A percentile compares a stretch with the other conserved stretches of the same genome.
phyloP scores from a whole-genome alignment of 2,329 filamentous ascomycete species.

The Fusarium torreyae region DNA sequence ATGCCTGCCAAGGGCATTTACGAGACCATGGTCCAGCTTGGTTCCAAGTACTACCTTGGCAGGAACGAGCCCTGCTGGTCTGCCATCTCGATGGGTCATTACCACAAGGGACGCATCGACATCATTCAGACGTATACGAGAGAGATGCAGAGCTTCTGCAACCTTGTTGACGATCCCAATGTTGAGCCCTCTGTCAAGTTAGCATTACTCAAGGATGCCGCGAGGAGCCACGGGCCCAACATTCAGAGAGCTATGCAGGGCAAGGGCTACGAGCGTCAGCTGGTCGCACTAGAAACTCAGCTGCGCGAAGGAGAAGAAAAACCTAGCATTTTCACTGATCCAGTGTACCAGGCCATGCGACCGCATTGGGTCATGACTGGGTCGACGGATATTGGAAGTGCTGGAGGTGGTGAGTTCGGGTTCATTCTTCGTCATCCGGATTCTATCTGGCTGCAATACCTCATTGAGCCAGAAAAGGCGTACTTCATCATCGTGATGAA shows the following conservation, averaged over 20 bases:
- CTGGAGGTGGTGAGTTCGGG: background rate
- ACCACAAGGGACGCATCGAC: constrained; percentile 35
- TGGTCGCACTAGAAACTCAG: constrained; percentile 28
- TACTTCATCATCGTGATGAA: constrained; percentile 4
- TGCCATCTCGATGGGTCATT: constrained; percentile 35
- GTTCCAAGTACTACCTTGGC: constrained; percentile 32
- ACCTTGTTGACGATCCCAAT: constrained; percentile 24
- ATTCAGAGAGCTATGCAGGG: constrained; percentile 31
- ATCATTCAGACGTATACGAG: constrained; percentile 33
- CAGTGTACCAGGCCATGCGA: constrained; percentile 8
- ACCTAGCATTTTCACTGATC: constrained; percentile 28
- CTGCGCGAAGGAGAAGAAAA: constrained; percentile 13
- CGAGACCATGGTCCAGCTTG: constrained; percentile 30
- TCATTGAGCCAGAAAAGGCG: constrained; percentile 3
- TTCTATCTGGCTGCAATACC: constrained; percentile 1
- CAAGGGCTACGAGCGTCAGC: constrained; percentile 27
- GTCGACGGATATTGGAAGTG: constrained; percentile 4
- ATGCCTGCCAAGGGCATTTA: constrained; percentile 33
- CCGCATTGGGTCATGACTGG: constrained; percentile 2
- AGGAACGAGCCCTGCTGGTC: constrained; percentile 31
- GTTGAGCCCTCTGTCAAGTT: constrained; percentile 8
- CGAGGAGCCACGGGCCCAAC: constrained; percentile 26
- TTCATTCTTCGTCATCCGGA: constrained; percentile 3
- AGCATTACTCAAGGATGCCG: constrained; percentile 22
- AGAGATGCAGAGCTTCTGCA: constrained; percentile 19